These are phyloP conservation scores for Candida arabinofermentans DNA, from an alignment of 805 yeast genomes.

Conservation along the genomic window DNA sequence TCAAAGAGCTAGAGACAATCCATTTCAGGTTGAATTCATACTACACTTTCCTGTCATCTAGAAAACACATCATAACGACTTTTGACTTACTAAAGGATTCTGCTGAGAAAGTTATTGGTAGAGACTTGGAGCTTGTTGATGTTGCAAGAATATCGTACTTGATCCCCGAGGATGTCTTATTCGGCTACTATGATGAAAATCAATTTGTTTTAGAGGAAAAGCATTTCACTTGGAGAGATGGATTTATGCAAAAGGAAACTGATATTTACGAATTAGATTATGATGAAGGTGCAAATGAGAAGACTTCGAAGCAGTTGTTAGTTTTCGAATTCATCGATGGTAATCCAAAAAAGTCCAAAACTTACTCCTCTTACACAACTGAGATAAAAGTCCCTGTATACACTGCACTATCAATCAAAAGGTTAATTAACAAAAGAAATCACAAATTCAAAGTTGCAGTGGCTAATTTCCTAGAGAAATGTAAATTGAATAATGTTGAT, in stretches of 20 bases:
- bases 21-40: conserved; percentile 55
- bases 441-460: conserved; percentile 44
- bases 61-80: conserved; percentile 58
- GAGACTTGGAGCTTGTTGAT: conserved; percentile 46
- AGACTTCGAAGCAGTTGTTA: conserved; percentile 47
- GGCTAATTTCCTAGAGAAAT: conserved; percentile 32
- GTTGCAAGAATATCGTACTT: conserved; percentile 59
- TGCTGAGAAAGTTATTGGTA: conserved; percentile 44
- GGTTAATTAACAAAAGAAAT: conserved; percentile 56
- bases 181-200: conserved; percentile 77
- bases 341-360: conserved; percentile 44
- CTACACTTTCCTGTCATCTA: conserved; percentile 56
- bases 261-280: conserved; percentile 49
- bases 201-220: conserved; percentile 46
- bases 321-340: conserved; percentile 79
- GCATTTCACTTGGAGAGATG: conserved; percentile 41
- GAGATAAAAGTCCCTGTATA: conserved; percentile 49
- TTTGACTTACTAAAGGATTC: conserved; percentile 50
- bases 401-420: conserved; percentile 53
- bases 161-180: conserved; percentile 64
- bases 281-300: conserved; percentile 28
- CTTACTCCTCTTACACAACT: conserved; percentile 37
- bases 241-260: conserved; percentile 52
- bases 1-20: conserved; percentile 41
- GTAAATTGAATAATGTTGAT: conserved; percentile 25